Evolutionary conservation across 495 filamentous ascomycete species (phyloP).

Genomic region (Pyrenopolyporus hunteri): DNA sequence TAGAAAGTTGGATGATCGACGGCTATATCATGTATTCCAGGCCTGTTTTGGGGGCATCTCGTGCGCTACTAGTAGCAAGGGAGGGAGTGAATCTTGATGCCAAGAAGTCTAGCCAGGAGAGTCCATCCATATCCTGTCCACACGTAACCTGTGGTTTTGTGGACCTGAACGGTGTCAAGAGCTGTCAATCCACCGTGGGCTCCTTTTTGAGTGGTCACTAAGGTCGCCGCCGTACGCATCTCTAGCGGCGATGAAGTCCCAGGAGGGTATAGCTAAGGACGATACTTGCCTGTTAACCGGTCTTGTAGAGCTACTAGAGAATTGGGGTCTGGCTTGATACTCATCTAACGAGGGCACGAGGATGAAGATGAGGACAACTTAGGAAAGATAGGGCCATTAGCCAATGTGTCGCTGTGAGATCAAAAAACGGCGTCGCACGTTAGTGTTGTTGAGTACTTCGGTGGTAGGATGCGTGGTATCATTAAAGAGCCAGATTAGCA

Average conservation of each 20-base stretch:
- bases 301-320: background rate
- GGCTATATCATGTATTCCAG: conserved; percentile 8
- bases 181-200: conserved; percentile 3
- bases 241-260: background rate
- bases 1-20: conserved; percentile 26
- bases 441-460: conserved; percentile 23
- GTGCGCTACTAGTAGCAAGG: conserved; percentile 13
- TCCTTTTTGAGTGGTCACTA: conserved; percentile 4
- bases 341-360: conserved; percentile 3
- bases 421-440: conserved; percentile 9
- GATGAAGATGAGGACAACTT: background rate
- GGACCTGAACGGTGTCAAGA: conserved; percentile 18
- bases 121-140: conserved; percentile 12
- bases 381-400: background rate
- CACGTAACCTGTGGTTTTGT: conserved; percentile 17
- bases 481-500: conserved; percentile 3
- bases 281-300: background rate
- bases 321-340: conserved; percentile 4
- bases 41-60: conserved; percentile 12
- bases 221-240: background rate
- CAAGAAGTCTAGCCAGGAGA: conserved; percentile 25
- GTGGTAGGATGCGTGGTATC: conserved; percentile 8
- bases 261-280: background rate
- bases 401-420: conserved; percentile 12
- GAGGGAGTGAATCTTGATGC: conserved; percentile 29